Base-by-base conservation (phyloP, 495 filamentous ascomycete species). In the Entonaema liquescens region DNA sequence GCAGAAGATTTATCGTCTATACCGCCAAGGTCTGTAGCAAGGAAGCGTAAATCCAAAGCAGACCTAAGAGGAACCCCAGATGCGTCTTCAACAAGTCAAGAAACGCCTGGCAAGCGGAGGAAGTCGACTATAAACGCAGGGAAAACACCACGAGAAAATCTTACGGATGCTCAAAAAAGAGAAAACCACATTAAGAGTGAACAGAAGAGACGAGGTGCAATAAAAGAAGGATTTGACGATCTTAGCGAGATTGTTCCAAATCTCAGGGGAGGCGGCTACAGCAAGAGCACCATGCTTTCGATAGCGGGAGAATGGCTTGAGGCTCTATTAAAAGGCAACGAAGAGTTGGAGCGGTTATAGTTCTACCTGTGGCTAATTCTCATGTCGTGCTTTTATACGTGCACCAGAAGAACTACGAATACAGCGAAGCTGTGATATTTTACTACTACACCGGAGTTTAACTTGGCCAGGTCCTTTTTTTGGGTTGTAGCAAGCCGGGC, bases 121-220 rank as follows among this genome's bases (percentile, higher is more conserved):
- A 77, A 74, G 23, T 72, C 74, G 12, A 62, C 68, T 31, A 5
- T 66, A 8, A 77, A 59, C 52, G 35, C 67, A 6, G 68, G 68
- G 9, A 92, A 90, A 77, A 29, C 81, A 2, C 76, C 84, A 0
- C 87, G 93, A 23, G 90, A 93, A 77, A 95, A 95, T 71, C 84
- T 97, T 28, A 90, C 90, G 0, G 92, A 94, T 65, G 90, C 91
- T 61, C 90, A 97, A 77, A 97, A 95, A 80, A 83, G 93, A 42
- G 89, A 88, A 67, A 96, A 97, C 67, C 94, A 97, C 77, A 96
- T 97, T 71, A 84, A 87, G 56, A 96, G 93, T 36, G 94, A 98
- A 78, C 91, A 95, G 78, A 94, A 94, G 76, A 88, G 94, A 47
- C 86, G 94, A 57, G 89, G 90, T 31, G 80, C 91, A 21, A 96